Percentiles rank a stretch among this genome's conserved stretches.
Conservation (phyloP, 345 rosid species). For the Salix purpurea region DNA sequence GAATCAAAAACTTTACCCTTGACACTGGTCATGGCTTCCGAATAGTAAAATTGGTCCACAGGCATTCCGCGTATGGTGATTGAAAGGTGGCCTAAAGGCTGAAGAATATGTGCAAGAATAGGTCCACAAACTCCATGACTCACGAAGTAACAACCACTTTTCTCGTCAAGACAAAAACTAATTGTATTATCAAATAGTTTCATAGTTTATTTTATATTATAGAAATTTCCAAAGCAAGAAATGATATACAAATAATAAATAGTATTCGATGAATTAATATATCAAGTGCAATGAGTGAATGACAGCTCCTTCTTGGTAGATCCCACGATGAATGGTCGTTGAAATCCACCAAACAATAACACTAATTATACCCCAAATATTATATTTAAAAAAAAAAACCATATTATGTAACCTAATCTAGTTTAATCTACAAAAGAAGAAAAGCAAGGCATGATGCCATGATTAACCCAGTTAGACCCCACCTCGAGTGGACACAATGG, state of each 20-base stretch:
- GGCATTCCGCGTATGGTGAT: background rate
- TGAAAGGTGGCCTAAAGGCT: background rate
- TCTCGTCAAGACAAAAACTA: background rate
- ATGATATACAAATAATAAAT: background rate
- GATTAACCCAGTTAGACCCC: constrained; percentile 15
- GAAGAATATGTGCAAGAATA: background rate
- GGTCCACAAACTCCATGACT: background rate
- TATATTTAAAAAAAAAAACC: background rate
- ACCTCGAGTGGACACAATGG: constrained; percentile 13
- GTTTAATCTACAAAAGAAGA: constrained; percentile 22
- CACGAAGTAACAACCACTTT: background rate
- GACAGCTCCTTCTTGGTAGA: too few relatives aligned
- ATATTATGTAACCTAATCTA: background rate
- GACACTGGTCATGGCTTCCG: too few relatives aligned
- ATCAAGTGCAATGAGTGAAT: background rate
- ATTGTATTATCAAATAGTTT: background rate
- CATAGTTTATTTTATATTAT: too few relatives aligned
- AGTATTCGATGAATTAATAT: background rate
- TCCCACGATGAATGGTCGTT: too few relatives aligned
- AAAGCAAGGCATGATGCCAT: constrained; percentile 37
- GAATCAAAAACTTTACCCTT: too few relatives aligned
- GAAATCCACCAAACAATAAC: too few relatives aligned
- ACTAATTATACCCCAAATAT: background rate
- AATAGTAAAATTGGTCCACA: background rate
- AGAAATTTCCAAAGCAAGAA: background rate